Conservation (phyloP, 2,329 filamentous ascomycete genomes). For the Colletotrichum sp. region DNA sequence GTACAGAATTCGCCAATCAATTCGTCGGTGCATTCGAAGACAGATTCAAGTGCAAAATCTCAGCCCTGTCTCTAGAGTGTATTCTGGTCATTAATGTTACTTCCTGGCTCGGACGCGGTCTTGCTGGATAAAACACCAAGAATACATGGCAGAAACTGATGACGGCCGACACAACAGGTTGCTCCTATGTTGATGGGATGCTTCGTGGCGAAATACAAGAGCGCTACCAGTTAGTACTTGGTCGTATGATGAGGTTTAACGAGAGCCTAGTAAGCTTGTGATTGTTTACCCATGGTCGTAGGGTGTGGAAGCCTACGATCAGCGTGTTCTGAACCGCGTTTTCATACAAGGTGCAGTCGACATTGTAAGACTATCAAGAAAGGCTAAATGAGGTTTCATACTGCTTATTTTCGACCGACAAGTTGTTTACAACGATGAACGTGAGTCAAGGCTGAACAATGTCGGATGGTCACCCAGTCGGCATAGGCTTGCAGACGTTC, state of each 20-base stretch:
- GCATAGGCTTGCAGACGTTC: background rate
- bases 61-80: background rate
- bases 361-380: background rate
- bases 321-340: background rate
- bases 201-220: too few relatives aligned
- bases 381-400: background rate
- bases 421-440: background rate
- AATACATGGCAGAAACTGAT: background rate
- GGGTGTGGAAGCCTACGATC: accelerated
- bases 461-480: background rate
- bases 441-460: background rate
- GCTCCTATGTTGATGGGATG: background rate
- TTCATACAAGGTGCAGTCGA: background rate
- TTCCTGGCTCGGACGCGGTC: accelerated
- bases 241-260: too few relatives aligned
- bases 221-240: too few relatives aligned
- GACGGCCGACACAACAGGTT: accelerated
- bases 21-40: background rate
- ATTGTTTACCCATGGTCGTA: accelerated
- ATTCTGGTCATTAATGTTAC: background rate
- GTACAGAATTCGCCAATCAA: background rate
- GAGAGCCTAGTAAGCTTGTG: background rate
- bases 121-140: background rate
- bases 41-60: background rate
- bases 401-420: background rate